Conservation (phyloP, 2,329 filamentous ascomycete species). For the Furcasterigmium furcatum region DNA sequence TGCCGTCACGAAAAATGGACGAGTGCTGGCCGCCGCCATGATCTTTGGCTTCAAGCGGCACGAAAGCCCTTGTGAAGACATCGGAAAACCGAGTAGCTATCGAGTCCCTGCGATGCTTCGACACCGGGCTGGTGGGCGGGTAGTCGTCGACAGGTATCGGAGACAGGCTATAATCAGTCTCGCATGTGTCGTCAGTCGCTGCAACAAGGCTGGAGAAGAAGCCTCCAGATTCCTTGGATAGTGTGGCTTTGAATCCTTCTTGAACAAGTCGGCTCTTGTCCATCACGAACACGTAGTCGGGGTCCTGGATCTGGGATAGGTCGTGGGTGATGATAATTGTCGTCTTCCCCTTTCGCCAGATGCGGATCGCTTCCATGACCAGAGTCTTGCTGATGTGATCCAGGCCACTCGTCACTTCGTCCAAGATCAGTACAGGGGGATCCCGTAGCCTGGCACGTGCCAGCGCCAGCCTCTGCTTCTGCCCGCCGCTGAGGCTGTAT, state of each 20-base stretch:
- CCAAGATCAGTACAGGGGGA: conserved; percentile 77
- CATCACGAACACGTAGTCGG: conserved; percentile 80
- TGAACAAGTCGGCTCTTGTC: conserved; percentile 67
- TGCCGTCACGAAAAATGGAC: background rate
- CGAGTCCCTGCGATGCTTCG: background rate
- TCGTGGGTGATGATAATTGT: conserved; percentile 95
- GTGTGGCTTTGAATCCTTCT: conserved; percentile 58
- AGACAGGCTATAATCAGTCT: conserved; percentile 3
- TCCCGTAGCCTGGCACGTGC: conserved; percentile 76
- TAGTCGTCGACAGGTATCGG: background rate
- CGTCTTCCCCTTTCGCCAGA: conserved; percentile 77
- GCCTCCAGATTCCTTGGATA: conserved; percentile 43
- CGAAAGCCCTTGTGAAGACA: background rate
- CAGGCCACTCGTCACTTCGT: conserved; percentile 84
- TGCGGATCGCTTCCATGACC: conserved; percentile 71
- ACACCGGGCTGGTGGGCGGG: background rate
- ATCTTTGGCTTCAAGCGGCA: background rate
- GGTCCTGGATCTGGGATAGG: conserved; percentile 65
- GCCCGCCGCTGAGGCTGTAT: conserved; percentile 74
- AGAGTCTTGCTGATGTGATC: conserved; percentile 67
- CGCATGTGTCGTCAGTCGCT: conserved; percentile 9
- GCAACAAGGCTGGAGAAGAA: conserved; percentile 42
- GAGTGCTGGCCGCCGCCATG: background rate
- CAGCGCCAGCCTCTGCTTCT: conserved; percentile 77
- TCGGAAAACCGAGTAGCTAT: background rate